Percentiles rank a stretch among this genome's conserved stretches.
Evolutionary conservation across 176 grass and related monocot genomes (phyloP).

Genomic region (Elymus sibiricus): DNA sequence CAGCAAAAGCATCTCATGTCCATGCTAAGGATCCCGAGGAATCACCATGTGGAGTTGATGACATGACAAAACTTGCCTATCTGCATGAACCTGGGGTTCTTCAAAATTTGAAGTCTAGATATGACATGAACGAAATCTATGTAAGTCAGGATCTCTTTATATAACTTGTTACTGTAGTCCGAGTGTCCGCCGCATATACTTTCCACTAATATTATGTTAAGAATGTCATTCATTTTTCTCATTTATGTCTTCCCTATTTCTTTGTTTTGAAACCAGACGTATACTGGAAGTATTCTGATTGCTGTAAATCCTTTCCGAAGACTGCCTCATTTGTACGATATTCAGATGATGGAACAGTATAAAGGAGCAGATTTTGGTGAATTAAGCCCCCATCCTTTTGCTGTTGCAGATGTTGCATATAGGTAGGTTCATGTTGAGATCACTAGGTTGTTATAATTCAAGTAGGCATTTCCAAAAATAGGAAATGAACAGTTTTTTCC

Average conservation of each 20-base stretch:
- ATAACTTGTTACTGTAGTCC: not conserved
- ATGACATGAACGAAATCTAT: conserved; percentile 97
- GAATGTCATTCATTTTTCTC: conserved; percentile 8
- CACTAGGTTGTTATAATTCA: not conserved
- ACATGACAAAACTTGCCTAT: conserved; percentile 98
- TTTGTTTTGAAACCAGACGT: conserved; percentile 59
- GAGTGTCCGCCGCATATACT: not conserved
- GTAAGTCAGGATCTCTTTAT: conserved; percentile 41
- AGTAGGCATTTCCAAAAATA: conserved; percentile 10
- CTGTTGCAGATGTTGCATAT: conserved; percentile 93
- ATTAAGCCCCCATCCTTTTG: conserved; percentile 95
- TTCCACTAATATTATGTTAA: not conserved
- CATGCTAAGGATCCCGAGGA: conserved; percentile 85
- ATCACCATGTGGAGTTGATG: conserved; percentile 85
- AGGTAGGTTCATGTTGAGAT: conserved; percentile 64
- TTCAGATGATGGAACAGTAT: conserved; percentile 98
- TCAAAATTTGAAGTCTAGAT: conserved; percentile 87
- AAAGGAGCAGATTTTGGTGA: conserved; percentile 94
- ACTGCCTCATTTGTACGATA: conserved; percentile 92
- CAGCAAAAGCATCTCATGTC: conserved; percentile 47
- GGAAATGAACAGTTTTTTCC: not conserved
- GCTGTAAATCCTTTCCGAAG: conserved; percentile 98
- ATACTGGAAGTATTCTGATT: conserved; percentile 97
- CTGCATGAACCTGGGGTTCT: conserved; percentile 96
- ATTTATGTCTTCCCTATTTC: not conserved